A percentile compares a stretch with the other conserved stretches of the same genome.
Conservation (phyloP, 345 rosid genomes). For the Sisymbrium altissimum region DNA sequence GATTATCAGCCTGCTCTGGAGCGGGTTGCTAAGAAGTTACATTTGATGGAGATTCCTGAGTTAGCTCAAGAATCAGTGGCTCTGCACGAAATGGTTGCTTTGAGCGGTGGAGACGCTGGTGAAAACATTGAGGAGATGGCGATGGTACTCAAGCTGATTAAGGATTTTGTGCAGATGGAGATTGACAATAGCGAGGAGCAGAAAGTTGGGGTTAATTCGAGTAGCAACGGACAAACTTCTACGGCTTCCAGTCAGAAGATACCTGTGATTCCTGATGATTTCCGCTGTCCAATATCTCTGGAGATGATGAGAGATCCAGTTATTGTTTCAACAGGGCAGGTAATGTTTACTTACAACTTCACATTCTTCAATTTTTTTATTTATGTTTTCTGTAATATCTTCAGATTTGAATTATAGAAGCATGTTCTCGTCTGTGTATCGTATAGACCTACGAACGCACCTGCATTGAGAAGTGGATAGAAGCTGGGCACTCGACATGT, state of each 20-base stretch:
- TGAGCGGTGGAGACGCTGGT: conserved; percentile 64
- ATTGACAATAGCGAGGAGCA: conserved; percentile 41
- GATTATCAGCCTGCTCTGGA: conserved; percentile 50
- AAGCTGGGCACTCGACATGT: conserved; percentile 81
- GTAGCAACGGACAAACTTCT: conserved; percentile 58
- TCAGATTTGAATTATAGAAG: not conserved
- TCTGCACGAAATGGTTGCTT: conserved; percentile 78
- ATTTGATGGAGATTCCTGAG: conserved; percentile 66
- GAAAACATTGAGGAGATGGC: conserved; percentile 87
- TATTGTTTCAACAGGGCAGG: conserved; percentile 98
- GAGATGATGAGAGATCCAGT: conserved; percentile 98
- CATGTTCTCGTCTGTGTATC: conserved; percentile 2
- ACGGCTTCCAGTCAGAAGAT: conserved; percentile 54
- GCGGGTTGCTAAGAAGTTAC: conserved; percentile 68
- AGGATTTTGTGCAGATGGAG: conserved; percentile 84
- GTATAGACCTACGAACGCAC: conserved; percentile 84
- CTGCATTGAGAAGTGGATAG: conserved; percentile 96
- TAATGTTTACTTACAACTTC: conserved; percentile 30
- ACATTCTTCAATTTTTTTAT: not conserved
- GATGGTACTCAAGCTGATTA: conserved; percentile 67
- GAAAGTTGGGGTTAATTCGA: conserved; percentile 32
- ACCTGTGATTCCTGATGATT: conserved; percentile 84
- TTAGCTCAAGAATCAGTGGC: conserved; percentile 91
- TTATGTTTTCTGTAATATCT: conserved; percentile 10
- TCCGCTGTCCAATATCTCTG: conserved; percentile 94